phyloP scores from a whole-genome alignment of 345 rosid genomes.

The Acer negundo region DNA sequence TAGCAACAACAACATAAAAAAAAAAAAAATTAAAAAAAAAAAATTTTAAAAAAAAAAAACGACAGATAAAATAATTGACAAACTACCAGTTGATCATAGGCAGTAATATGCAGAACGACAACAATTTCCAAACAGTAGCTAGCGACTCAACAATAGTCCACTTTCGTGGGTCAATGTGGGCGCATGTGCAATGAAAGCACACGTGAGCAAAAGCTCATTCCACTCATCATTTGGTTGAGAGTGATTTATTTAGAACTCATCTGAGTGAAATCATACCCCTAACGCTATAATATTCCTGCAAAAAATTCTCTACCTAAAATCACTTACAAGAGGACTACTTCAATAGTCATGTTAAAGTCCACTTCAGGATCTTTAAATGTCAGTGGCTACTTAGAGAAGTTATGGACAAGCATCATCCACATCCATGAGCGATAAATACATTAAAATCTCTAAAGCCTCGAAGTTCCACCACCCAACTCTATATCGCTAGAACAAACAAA shows the following conservation, averaged over 20 bases:
- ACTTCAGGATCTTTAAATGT: conserved; percentile 14
- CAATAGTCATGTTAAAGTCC: background rate
- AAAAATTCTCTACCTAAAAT: background rate
- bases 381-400: conserved; percentile 16
- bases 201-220: background rate
- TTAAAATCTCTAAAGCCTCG: conserved; percentile 36
- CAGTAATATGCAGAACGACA: background rate
- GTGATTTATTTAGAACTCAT: background rate
- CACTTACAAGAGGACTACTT: background rate
- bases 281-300: background rate
- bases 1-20: too few species aligned
- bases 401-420: conserved; percentile 14
- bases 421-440: conserved; percentile 10
- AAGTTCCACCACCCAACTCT: conserved; percentile 44
- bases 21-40: too few species aligned
- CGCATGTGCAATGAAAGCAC: background rate
- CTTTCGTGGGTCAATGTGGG: background rate
- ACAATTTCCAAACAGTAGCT: background rate
- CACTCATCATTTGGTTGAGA: background rate
- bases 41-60: too few species aligned
- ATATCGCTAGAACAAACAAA: conserved; percentile 35
- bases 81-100: background rate
- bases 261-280: background rate
- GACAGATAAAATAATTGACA: background rate
- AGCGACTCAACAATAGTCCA: background rate